Percentiles rank a stretch among this genome's conserved stretches.
phyloP scores from a whole-genome alignment of 768 basidiomycete genomes.

The Boletus pseudopeckii region DNA sequence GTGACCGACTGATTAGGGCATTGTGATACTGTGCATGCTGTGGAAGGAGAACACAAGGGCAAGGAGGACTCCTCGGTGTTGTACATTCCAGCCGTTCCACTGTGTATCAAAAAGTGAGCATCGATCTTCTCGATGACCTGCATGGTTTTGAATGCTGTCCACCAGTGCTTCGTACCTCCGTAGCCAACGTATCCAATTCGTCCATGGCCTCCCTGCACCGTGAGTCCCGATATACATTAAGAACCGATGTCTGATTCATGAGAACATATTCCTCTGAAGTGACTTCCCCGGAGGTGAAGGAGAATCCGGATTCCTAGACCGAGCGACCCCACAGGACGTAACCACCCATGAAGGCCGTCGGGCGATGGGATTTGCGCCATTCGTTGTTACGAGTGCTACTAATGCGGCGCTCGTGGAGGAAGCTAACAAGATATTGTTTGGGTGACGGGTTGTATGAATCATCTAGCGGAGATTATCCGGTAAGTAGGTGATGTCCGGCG shows the following conservation, averaged over 20 bases:
- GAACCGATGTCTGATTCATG: not conserved
- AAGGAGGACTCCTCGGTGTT: constrained; percentile 50
- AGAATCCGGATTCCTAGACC: constrained; percentile 42
- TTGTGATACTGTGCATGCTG: constrained; percentile 55
- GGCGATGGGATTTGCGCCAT: constrained; percentile 43
- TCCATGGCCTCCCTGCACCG: constrained; percentile 49
- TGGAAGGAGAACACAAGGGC: constrained; percentile 48
- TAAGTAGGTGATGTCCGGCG: not conserved
- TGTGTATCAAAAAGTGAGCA: constrained; percentile 47
- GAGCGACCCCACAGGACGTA: constrained; percentile 36
- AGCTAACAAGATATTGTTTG: constrained; percentile 28
- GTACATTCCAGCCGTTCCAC: constrained; percentile 53
- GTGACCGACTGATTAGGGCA: constrained; percentile 36
- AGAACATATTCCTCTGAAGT: constrained; percentile 20
- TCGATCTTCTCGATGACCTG: not conserved
- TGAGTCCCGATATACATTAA: constrained; percentile 22
- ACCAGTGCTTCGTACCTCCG: constrained; percentile 46
- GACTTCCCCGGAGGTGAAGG: constrained; percentile 54
- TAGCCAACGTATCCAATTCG: constrained; percentile 46
- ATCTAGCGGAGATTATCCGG: not conserved
- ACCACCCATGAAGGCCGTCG: constrained; percentile 34
- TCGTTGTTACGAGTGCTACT: constrained; percentile 14
- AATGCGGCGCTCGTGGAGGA: constrained; percentile 22
- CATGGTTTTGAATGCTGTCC: not conserved
- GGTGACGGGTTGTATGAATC: not conserved